A percentile compares a stretch with the other conserved stretches of the same genome.
These are phyloP conservation scores for Didymosphaeria variabile DNA, from an alignment of 2,329 filamentous ascomycete genomes.

Conservation along the genomic window DNA sequence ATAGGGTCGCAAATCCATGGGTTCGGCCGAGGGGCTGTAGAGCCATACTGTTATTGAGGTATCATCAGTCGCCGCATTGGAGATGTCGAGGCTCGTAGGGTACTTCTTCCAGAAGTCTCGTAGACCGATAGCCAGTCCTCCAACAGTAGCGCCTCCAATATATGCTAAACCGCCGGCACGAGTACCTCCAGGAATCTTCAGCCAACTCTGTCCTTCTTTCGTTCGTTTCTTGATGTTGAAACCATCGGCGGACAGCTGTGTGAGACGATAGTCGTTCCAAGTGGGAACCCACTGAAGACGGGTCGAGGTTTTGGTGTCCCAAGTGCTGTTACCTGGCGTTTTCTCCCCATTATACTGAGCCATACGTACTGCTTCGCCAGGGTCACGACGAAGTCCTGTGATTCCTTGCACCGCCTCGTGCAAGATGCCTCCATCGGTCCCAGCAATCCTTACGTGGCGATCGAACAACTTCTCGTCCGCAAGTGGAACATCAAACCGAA, in stretches of 20 bases:
- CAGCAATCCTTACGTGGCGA: slow-evolving; percentile 66
- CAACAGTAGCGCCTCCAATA: slow-evolving; percentile 64
- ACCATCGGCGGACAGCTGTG: slow-evolving; percentile 67
- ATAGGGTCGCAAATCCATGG: slow-evolving; percentile 65
- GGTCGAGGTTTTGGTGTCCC: slow-evolving; percentile 58
- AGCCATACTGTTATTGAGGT: slow-evolving; percentile 68
- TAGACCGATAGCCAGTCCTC: slow-evolving; percentile 67
- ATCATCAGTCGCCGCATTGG: slow-evolving; percentile 58
- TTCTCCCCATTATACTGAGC: slow-evolving; percentile 62
- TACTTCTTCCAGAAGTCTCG: slow-evolving; percentile 72
- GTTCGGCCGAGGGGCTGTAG: slow-evolving; percentile 65
- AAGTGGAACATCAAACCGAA: slow-evolving; percentile 66
- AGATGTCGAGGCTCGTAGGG: slow-evolving; percentile 66
- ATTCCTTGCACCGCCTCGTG: slow-evolving; percentile 68
- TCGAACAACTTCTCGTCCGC: slow-evolving; percentile 63
- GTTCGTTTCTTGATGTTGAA: slow-evolving; percentile 70
- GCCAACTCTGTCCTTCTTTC: slow-evolving; percentile 65
- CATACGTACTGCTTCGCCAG: slow-evolving; percentile 58
- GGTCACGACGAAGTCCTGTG: slow-evolving; percentile 66
- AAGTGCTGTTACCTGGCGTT: slow-evolving; percentile 56
- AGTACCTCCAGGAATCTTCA: slow-evolving; percentile 66
- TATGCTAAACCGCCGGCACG: slow-evolving; percentile 67
- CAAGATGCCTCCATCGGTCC: slow-evolving; percentile 64
- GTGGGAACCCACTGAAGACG: slow-evolving; percentile 65
- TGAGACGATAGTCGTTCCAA: slow-evolving; percentile 67